Conservation (phyloP, 805 yeast genomes). For the Hemisphaericaspora nanyangensis region DNA sequence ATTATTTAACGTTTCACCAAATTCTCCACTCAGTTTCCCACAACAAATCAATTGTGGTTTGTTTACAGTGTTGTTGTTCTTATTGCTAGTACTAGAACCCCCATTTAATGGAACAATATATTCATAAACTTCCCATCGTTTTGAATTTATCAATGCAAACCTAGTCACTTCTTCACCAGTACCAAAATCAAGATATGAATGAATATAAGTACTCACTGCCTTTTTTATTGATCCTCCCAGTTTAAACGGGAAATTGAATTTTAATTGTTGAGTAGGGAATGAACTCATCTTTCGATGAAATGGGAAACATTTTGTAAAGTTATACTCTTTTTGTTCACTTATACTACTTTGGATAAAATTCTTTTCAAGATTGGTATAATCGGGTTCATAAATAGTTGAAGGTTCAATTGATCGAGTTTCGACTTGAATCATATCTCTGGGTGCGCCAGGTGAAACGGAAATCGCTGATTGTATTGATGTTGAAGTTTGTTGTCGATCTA, state of each 20-base stretch:
- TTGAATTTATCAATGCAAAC: slow-evolving; percentile 63
- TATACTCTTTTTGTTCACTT: slow-evolving; percentile 51
- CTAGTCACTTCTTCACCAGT: slow-evolving; percentile 56
- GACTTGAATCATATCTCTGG: neutral
- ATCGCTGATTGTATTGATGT: neutral
- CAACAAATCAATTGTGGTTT: slow-evolving; percentile 58
- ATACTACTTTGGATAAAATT: slow-evolving; percentile 15
- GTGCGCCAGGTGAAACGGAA: neutral
- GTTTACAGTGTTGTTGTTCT: slow-evolving; percentile 30
- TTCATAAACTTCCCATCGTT: slow-evolving; percentile 71
- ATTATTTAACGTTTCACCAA: slow-evolving; percentile 48
- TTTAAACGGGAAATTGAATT: slow-evolving; percentile 21
- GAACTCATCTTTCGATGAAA: slow-evolving; percentile 58
- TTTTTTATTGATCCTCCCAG: slow-evolving; percentile 21
- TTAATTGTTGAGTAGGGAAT: slow-evolving; percentile 54
- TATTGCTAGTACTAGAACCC: too few species aligned
- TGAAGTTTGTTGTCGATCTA: neutral
- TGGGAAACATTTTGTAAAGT: slow-evolving; percentile 80
- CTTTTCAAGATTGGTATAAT: slow-evolving; percentile 11
- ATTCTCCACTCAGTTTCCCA: slow-evolving; percentile 68
- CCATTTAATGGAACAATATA: slow-evolving; percentile 38
- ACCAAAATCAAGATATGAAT: slow-evolving; percentile 24
- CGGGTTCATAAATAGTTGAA: neutral
- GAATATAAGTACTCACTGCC: slow-evolving; percentile 25
- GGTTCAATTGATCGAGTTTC: neutral